Conservation (phyloP, 129 eudicot species). For the Cynara cardunculus region DNA sequence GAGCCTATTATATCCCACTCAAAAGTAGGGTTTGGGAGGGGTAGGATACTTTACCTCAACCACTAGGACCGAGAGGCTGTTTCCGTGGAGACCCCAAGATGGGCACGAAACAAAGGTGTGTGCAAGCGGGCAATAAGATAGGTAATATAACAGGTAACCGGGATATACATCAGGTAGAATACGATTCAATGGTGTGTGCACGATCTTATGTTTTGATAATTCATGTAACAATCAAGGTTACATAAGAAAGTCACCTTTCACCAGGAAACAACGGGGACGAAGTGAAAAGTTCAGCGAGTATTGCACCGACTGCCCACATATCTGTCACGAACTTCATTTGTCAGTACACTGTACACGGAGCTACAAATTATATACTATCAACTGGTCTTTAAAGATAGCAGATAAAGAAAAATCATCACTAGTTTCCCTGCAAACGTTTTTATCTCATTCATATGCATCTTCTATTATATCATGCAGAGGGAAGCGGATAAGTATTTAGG, state of each 20-base stretch:
- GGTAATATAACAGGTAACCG: too few species aligned
- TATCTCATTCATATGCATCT: neutral
- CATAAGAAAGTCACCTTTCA: slow-evolving; percentile 53
- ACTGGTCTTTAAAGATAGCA: neutral
- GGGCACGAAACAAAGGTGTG: too few species aligned
- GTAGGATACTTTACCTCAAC: too few species aligned
- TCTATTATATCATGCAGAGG: neutral
- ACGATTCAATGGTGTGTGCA: too few species aligned
- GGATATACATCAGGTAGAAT: too few species aligned
- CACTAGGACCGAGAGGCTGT: too few species aligned
- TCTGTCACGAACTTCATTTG: slow-evolving; percentile 44
- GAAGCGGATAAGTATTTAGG: too few species aligned
- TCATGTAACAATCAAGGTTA: neutral
- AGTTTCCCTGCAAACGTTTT: neutral
- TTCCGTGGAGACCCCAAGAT: too few species aligned
- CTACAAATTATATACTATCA: neutral
- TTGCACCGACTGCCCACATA: slow-evolving; percentile 99
- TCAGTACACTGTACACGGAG: neutral
- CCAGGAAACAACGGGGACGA: slow-evolving; percentile 85
- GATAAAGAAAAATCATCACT: neutral
- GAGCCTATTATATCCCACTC: too few species aligned
- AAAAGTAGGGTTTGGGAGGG: too few species aligned
- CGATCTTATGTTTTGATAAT: neutral
- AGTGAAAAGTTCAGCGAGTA: slow-evolving; percentile 92
- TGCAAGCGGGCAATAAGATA: too few species aligned